Evolutionary conservation across 2,329 filamentous ascomycete genomes (phyloP), one percentile per base, ranked within the genome.

Genomic region (Arachnomyces sp.): DNA sequence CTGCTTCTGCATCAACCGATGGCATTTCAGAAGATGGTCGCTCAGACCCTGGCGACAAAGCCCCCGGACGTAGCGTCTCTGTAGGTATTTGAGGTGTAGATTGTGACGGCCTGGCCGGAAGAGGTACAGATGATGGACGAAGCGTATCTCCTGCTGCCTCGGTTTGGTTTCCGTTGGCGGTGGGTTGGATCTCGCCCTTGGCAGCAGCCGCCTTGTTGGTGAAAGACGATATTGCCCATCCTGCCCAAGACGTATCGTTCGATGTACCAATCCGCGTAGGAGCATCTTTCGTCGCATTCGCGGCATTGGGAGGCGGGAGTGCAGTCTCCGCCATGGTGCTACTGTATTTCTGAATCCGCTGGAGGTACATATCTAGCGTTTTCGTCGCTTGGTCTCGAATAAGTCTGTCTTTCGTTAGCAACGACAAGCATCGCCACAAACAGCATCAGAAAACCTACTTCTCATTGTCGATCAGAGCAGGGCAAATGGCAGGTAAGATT

Each of bases 181-280:
- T 66, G 9, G 78, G 67, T 56, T 90, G 74, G 47, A 98, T 98
- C 42, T 95, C 84, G 13, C 92, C 92, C 7, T 84, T 84, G 0
- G 87, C 88, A 0, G 84, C 67, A 2, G 86, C 82, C 9, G 96
- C 62, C 55, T 95, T 95, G 64, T 96, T 96, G 2, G 92, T 96
- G 59, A 98, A 98, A 1, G 88, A 95, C 0, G 92, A 96, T 40
- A 98, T 95, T 1, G 92, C 92, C 92, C 92, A 98, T 9, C 92
- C 92, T 1, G 92, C 80, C 92, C 92, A 96, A 2, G 80, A 80
- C 15, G 74, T 70, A 39, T 82, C 74, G 30, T 74, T 77, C 44
- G 87, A 84, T 1, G 85, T 92, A 46, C 82, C 81, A 73, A 94
- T 92, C 28, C 86, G 78, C 1, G 86, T 82, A 1, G 76, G 73